Evolutionary conservation across 148 eudicot genomes (phyloP), one percentile per base, ranked within the genome.

Genomic region (Pouteria glomerata): DNA sequence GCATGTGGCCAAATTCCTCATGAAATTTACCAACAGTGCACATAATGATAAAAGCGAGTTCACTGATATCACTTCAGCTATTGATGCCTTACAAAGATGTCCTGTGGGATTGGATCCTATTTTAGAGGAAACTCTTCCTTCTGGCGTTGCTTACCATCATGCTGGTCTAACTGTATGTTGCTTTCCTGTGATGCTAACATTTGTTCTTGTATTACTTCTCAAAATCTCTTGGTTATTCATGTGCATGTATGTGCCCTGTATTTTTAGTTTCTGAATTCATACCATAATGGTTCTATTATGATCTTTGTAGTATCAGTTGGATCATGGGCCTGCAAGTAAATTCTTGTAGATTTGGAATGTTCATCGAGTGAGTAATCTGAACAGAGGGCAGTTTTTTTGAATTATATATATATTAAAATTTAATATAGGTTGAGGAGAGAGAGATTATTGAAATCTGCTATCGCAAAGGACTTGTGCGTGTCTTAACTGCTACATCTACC

Each of bases 71-170:
- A 65, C 70, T 78, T 84, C 84, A 56, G 99, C 92, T 47, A 83
- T 96, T 67, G 97, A 96, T 81, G 80, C 92, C 52, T 82, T 96
- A 84, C 83, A 85, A 74, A 87, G 89, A 76, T 86, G 90, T 75
- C 97, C 99, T 44, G 93, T 83, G 29, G 99, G 99, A 56, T 83
- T 96, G 77, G 99, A 96, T 88, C 96, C 97, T 67, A 78, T 87
- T 57, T 82, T 96, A 33, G 94, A 85, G 82, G 94, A 87, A 82
- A 90, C 97, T 63, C 89, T 96, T 77, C 96, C 97, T 73, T 82
- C 78, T 59, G 99, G 99, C 62, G 99, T 96, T 70, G 99, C 99
- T 63, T 96, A 86, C 77, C 99, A 96, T 79, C 99, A 96, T 88
- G 99, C 99, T 74, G 99, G 99, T 68, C 95, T 96, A 73, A 96